Conservation (phyloP, 2,329 filamentous ascomycete genomes). For the Macroventuria anomochaeta region DNA sequence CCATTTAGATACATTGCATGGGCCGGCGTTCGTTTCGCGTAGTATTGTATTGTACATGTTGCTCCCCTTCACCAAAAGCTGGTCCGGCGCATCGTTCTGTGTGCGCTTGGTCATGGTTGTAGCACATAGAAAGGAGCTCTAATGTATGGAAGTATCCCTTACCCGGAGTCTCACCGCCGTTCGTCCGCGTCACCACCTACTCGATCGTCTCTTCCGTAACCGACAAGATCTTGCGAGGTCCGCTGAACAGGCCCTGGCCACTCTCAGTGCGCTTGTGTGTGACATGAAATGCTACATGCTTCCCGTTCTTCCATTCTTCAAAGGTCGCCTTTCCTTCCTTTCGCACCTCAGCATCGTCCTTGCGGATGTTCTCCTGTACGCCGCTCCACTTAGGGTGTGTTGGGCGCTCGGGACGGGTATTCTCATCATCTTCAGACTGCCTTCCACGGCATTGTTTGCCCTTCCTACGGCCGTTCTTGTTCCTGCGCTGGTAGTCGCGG, state of each 20-base stretch:
- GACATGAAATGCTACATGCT: constrained; percentile 12
- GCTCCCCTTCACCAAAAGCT: constrained; percentile 4
- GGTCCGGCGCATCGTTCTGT: not conserved
- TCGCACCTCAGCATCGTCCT: constrained; percentile 4
- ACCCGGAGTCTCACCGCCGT: not conserved
- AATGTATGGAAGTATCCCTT: not conserved
- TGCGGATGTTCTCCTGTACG: constrained; percentile 6
- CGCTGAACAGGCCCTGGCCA: not conserved
- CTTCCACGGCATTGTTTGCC: constrained; percentile 1
- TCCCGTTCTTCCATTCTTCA: constrained; percentile 1
- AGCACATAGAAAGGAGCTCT: not conserved
- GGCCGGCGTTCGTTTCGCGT: constrained; percentile 18
- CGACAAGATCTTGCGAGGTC: constrained; percentile 9
- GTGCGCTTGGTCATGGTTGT: not conserved
- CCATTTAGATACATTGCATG: constrained; percentile 24
- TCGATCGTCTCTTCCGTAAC: constrained; percentile 8
- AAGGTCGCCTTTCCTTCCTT: not conserved
- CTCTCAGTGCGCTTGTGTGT: constrained; percentile 11
- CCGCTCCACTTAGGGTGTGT: constrained; percentile 13
- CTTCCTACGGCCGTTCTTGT: not conserved
- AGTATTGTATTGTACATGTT: constrained; percentile 9
- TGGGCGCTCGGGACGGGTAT: constrained; percentile 1
- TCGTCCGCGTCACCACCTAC: not conserved
- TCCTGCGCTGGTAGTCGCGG: not conserved
- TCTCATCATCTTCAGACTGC: not conserved